Percentiles rank a stretch among this genome's conserved stretches.
phyloP scores from a whole-genome alignment of 2,329 filamentous ascomycete species.

The Trichoderma koningiopsis region DNA sequence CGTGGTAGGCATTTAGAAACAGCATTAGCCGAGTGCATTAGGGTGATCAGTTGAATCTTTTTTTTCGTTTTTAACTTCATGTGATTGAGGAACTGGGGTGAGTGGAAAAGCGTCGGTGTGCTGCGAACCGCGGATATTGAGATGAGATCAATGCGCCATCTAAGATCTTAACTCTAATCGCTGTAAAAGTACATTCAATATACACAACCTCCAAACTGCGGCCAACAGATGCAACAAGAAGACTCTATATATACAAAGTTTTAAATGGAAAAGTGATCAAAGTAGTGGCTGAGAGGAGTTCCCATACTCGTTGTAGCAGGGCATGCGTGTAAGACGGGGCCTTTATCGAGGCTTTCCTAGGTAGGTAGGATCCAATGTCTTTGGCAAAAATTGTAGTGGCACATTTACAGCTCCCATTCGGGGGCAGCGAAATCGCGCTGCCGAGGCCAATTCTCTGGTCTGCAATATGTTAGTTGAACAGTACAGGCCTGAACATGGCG shows the following conservation, averaged over 20 bases:
- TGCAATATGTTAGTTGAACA: constrained; percentile 28
- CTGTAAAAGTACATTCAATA: neutral
- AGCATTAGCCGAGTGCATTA: neutral
- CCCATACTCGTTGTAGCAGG: neutral
- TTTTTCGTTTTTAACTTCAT: neutral
- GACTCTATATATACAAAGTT: neutral
- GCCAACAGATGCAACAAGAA: neutral
- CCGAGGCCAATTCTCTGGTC: constrained; percentile 46
- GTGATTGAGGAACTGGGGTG: neutral
- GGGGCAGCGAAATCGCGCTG: constrained; percentile 46
- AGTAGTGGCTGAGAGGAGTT: neutral
- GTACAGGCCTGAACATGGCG: neutral
- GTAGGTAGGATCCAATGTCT: neutral
- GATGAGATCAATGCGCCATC: neutral
- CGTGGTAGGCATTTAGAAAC: neutral
- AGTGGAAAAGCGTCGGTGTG: neutral
- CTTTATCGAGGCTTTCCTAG: neutral
- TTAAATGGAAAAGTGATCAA: neutral
- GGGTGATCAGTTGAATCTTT: neutral
- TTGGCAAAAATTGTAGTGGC: neutral
- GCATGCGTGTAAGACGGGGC: neutral
- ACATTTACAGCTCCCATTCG: constrained; percentile 43
- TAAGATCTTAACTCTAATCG: neutral
- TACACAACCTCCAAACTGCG: neutral
- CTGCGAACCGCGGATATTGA: neutral